phyloP scores from a whole-genome alignment of 2,329 filamentous ascomycete genomes.

The Xylaria sp. region DNA sequence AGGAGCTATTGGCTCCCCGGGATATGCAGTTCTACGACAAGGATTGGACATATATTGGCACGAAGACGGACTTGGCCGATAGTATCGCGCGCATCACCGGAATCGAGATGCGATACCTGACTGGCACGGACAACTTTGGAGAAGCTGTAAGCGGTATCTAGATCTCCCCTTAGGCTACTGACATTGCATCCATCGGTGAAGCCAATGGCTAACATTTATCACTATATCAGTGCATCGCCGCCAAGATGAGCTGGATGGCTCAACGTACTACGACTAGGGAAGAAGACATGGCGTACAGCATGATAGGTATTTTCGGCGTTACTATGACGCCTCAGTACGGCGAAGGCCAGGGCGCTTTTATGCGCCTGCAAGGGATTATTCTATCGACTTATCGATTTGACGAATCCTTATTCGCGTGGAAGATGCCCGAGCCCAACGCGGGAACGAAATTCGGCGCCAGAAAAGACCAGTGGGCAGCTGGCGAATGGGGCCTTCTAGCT shows the following conservation, averaged over 20 bases:
- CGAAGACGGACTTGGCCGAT: constrained; percentile 35
- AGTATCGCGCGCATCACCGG: constrained; percentile 47
- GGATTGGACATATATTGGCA: constrained; percentile 43
- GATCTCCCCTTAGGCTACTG: background rate
- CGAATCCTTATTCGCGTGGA: constrained; percentile 26
- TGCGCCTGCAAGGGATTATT: constrained; percentile 37
- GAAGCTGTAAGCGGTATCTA: constrained; percentile 23
- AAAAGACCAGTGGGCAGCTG: background rate
- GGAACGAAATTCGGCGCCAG: background rate
- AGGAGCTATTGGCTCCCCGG: constrained; percentile 40
- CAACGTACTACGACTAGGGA: constrained; percentile 40
- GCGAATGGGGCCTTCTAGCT: constrained; percentile 18
- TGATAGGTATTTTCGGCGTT: constrained; percentile 48
- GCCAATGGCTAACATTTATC: background rate
- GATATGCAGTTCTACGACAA: constrained; percentile 44
- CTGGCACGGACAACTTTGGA: constrained; percentile 31
- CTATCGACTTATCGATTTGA: constrained; percentile 11
- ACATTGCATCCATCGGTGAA: background rate
- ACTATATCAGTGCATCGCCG: constrained; percentile 40
- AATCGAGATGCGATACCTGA: constrained; percentile 40
- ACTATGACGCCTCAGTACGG: constrained; percentile 50
- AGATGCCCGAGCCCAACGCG: constrained; percentile 9
- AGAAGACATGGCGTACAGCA: constrained; percentile 48
- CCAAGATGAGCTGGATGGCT: constrained; percentile 50
- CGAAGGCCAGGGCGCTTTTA: constrained; percentile 45